Evolutionary conservation across 495 filamentous ascomycete species (phyloP), one percentile per base, ranked within the genome.

Genomic region (Diplogelasinospora grovesii): DNA sequence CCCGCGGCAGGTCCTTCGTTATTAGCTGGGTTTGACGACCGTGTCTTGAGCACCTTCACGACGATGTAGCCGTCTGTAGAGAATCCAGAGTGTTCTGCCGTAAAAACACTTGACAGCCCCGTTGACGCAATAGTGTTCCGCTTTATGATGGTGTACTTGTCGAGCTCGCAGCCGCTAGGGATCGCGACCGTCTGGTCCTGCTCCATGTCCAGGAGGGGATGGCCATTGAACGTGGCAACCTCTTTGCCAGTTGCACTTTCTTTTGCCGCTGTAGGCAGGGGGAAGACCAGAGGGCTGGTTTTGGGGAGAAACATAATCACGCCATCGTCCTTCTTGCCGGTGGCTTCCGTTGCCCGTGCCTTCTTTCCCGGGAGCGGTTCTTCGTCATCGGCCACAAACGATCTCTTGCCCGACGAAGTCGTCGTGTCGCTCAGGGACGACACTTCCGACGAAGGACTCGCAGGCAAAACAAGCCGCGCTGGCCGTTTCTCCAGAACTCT

Each of bases 41-140:
- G 50, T 1, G 69, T 73, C 50, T 69, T 70, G 27, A 73, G 59
- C 1, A 73, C 69, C 46, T 73, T 73, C 38, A 68, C 68, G 1
- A 68, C 70, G 30, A 73, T 67, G 28, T 66, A 54, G 15, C 64
- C 56, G 31, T 65, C 61, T 4, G 65, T 58, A n/a, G n/a, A n/a
- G 8, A 69, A 61, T 1, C 57, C 46, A 4, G 68, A 67, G 38
- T 71, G 56, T 31, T 65, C 55, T 13, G 69, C 69, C 3, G 68
- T 73, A 40, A 68, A 73, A n/a, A 73, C 69, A 11, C 64, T 63
- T 11, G 69, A 71, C 8, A 65, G 54, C 7, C 53, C 54, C 2
- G 68, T 65, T n/a, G 56, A 53, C 2, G 66, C 66, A 28, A 73
- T 70, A 13, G 59, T 61, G 1, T 69, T 63, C 19, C 55, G 59